phyloP scores from a whole-genome alignment of 1,284 basidiomycete species.

The Limonomyces culmigenus region DNA sequence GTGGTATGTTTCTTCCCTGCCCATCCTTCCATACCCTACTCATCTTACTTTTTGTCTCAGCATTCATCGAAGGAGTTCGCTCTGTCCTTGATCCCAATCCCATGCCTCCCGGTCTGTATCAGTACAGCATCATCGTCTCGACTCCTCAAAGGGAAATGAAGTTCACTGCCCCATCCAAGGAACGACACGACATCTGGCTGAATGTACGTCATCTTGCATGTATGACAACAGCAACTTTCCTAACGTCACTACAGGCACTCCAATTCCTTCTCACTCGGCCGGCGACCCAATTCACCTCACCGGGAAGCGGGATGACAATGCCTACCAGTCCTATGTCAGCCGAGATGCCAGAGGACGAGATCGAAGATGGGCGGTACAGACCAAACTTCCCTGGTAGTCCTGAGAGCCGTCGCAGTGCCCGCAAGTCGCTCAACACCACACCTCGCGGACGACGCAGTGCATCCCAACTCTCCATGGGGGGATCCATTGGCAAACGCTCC shows the following conservation, averaged over 20 bases:
- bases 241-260: slow-evolving; percentile 38
- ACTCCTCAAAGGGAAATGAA: slow-evolving; percentile 95
- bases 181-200: slow-evolving; percentile 94
- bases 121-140: slow-evolving; percentile 85
- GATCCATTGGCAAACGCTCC: slow-evolving; percentile 65
- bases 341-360: too few species aligned
- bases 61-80: slow-evolving; percentile 88
- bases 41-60: slow-evolving; percentile 24
- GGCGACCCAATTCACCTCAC: slow-evolving; percentile 27
- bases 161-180: slow-evolving; percentile 87
- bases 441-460: slow-evolving; percentile 60
- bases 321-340: too few species aligned
- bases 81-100: slow-evolving; percentile 86
- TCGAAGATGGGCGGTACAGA: slow-evolving; percentile 27
- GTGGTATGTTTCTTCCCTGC: slow-evolving; percentile 43
- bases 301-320: too few species aligned
- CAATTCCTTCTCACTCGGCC: slow-evolving; percentile 72
- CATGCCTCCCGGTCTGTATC: slow-evolving; percentile 83
- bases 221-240: slow-evolving; percentile 7
- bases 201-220: slow-evolving; percentile 34
- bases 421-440: slow-evolving; percentile 52
- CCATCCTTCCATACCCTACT: slow-evolving; percentile 5
- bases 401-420: slow-evolving; percentile 48
- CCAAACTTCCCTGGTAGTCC: slow-evolving; percentile 33
- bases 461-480: slow-evolving; percentile 54